phyloP scores from a whole-genome alignment of 2,329 filamentous ascomycete species.

The Ophiocordyceps australis region DNA sequence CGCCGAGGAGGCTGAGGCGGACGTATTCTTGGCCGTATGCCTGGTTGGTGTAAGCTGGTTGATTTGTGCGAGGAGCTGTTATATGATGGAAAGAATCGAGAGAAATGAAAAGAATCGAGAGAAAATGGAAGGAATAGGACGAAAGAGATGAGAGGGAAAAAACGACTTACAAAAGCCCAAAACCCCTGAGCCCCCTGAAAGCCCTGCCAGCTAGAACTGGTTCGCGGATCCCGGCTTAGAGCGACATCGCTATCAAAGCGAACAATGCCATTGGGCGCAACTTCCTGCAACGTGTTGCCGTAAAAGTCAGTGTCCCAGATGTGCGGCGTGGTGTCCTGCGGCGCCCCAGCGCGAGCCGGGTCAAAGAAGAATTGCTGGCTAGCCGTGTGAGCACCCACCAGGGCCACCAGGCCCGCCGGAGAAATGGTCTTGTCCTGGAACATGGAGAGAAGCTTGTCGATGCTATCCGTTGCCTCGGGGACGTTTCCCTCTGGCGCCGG shows the following conservation, averaged over 20 bases:
- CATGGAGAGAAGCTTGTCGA: slow-evolving; percentile 24
- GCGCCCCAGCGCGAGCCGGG: slow-evolving; percentile 15
- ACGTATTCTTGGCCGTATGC: slow-evolving; percentile 1
- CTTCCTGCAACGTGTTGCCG: slow-evolving; percentile 12
- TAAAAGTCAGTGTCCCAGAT: slow-evolving; percentile 33
- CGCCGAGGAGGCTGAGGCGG: slow-evolving; percentile 1
- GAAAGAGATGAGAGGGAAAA: too few species aligned
- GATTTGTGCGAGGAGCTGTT: too few species aligned
- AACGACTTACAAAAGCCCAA: too few species aligned
- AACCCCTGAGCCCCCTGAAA: too few species aligned
- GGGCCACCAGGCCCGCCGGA: slow-evolving; percentile 26
- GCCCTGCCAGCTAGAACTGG: slow-evolving; percentile 14
- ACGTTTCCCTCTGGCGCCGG: slow-evolving; percentile 20
- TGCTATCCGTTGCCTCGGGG: slow-evolving; percentile 18
- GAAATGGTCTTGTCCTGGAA: slow-evolving; percentile 33
- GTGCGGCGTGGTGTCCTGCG: slow-evolving; percentile 30
- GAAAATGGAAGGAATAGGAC: too few species aligned
- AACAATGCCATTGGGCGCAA: slow-evolving; percentile 13
- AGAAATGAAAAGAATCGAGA: too few species aligned
- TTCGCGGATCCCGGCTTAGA: slow-evolving; percentile 15
- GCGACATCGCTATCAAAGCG: slow-evolving; percentile 20
- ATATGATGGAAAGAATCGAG: too few species aligned
- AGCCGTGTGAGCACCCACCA: slow-evolving; percentile 32
- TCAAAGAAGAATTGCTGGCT: slow-evolving; percentile 26
- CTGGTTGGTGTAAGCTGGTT: too few species aligned